Evolutionary conservation across 177 flowering plant genomes (phyloP).

Genomic region (Vitis hybrid): DNA sequence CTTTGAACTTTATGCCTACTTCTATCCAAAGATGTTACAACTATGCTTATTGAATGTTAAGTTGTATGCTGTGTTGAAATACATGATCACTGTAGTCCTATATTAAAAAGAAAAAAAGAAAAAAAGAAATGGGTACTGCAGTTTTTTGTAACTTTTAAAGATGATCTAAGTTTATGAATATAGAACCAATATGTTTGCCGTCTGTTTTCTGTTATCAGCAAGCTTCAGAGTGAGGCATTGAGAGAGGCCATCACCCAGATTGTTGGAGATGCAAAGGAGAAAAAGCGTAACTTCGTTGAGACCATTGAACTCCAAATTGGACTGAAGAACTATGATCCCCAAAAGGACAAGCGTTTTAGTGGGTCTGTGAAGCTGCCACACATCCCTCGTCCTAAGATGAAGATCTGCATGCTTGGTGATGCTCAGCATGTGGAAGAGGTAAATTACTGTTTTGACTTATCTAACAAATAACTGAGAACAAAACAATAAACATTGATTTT

Average conservation of each 20-base stretch:
- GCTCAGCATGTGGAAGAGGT: slow-evolving; percentile 47
- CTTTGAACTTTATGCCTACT: too few species aligned
- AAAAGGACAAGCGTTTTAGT: slow-evolving; percentile 51
- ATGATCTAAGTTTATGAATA: too few species aligned
- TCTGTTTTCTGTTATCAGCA: slow-evolving; percentile 13
- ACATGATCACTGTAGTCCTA: too few species aligned
- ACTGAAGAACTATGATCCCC: slow-evolving; percentile 49
- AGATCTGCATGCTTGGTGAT: slow-evolving; percentile 57
- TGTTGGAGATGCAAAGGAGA: slow-evolving; percentile 25
- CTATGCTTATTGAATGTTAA: too few species aligned
- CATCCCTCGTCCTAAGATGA: slow-evolving; percentile 53
- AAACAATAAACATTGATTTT: too few species aligned
- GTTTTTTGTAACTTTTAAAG: too few species aligned
- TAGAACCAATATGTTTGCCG: too few species aligned
- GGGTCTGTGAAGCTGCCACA: slow-evolving; percentile 50
- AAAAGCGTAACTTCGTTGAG: slow-evolving; percentile 35
- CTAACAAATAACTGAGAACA: too few species aligned
- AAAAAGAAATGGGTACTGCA: too few species aligned
- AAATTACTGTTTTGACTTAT: neutral
- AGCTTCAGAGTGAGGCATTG: slow-evolving; percentile 42
- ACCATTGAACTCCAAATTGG: slow-evolving; percentile 51
- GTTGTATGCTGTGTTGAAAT: too few species aligned
- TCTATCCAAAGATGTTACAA: too few species aligned
- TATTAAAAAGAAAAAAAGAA: too few species aligned
- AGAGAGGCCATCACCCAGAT: slow-evolving; percentile 39